A percentile compares a stretch with the other conserved stretches of the same genome.
Conservation (phyloP, 257 asterid species). For the Fraxinus pennsylvanica region DNA sequence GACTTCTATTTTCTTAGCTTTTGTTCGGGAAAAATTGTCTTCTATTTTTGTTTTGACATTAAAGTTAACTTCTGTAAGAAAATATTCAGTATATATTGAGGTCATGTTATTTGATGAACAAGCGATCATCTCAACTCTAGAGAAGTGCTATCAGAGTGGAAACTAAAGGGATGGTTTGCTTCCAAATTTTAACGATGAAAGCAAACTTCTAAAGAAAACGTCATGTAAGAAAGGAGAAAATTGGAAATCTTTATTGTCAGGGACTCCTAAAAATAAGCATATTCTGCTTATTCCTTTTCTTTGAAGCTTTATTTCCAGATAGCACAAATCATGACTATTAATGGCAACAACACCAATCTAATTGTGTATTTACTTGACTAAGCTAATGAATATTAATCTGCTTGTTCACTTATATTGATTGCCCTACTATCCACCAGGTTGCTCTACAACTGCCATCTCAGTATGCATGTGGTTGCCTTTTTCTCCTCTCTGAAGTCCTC, state of each 20-base stretch:
- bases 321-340: background rate
- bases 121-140: background rate
- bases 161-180: background rate
- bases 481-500: conserved; percentile 89
- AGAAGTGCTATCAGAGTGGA: background rate
- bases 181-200: background rate
- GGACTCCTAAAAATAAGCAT: background rate
- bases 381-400: background rate
- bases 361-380: background rate
- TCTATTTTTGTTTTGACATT: background rate
- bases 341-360: conserved; percentile 1
- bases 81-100: background rate
- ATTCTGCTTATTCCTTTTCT: background rate
- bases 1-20: background rate
- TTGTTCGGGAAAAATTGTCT: background rate
- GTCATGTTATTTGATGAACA: background rate
- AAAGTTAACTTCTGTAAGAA: background rate
- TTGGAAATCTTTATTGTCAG: background rate
- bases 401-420: conserved; percentile 10
- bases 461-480: conserved; percentile 93
- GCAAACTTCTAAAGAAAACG: background rate
- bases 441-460: conserved; percentile 96
- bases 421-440: conserved; percentile 48
- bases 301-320: background rate
- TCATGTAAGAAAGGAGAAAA: background rate